Base-by-base conservation (phyloP, 164 flowering plant genomes). In the Vitis amurensis region DNA sequence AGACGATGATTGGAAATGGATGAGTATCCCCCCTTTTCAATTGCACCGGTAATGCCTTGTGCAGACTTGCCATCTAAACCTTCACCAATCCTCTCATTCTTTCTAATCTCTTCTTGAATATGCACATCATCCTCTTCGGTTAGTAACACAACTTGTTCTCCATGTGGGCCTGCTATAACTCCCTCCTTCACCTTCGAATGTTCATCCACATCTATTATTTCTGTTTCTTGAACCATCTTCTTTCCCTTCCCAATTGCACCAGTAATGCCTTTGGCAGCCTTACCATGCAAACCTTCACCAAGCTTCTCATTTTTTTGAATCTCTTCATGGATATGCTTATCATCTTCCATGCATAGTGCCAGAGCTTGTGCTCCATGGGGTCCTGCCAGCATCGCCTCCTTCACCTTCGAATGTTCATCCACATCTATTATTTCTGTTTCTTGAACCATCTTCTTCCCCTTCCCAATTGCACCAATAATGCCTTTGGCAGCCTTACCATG, bases 41-140 rank as follows among this genome's bases (percentile, higher is more conserved):
- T 50, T 9, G 51, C 62, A 14, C 50, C 13, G 15, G 62, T 11
- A 16, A 51, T 64, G 31, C 55, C 37, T 51, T 55, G 76, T n/a
- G 44, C 66, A 30, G 70, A 19, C 14, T 69, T 76, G 11, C n/a
- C 73, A 19, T 71, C 79, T 57, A 65, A 59, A 49, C 71, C 80
- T 68, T 74, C 60, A 0, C 70, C 70, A 13, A 50, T 3, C 37
- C 47, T 68, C 66, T 68, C 80, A 15, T 69, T 69, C 78, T 77
- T 82, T 57, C 15, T 65, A 5, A 78, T 69, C 27, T 59, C 64
- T 67, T 81, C 81, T 50, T 78, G 68, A 10, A 73, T 52, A 60
- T 71, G 81, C 51, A 79, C 80, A 69, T 85, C 88, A 29, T 83
- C 86, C 59, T 81, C 86, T 2, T 81, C 27, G 3, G 75, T 61